phyloP scores from a whole-genome alignment of 805 yeast genomes.

The Sugiyamaella marilandica region DNA sequence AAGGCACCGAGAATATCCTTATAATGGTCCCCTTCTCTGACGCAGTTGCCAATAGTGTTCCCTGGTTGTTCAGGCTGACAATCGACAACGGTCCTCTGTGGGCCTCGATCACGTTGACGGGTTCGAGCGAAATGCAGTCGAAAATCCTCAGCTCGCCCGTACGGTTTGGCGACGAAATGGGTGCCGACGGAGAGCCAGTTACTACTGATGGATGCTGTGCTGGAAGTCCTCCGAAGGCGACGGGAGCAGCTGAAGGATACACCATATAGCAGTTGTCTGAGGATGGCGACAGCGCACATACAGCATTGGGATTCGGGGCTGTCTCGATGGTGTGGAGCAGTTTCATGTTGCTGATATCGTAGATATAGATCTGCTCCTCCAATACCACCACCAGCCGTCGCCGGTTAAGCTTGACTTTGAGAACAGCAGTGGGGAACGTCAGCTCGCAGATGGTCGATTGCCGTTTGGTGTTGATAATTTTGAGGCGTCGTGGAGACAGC shows the following conservation, averaged over 20 bases:
- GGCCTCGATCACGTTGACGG: constrained; percentile 77
- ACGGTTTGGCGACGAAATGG: constrained; percentile 23
- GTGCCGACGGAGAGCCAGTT: constrained; percentile 2
- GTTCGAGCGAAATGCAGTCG: constrained; percentile 69
- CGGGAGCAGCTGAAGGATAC: constrained; percentile 47
- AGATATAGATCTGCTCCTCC: constrained; percentile 76
- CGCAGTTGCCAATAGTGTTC: constrained; percentile 79
- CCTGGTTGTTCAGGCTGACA: constrained; percentile 66
- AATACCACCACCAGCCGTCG: constrained; percentile 74
- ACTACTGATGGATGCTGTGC: constrained; percentile 15
- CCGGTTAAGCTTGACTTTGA: constrained; percentile 72
- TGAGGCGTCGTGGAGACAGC: constrained; percentile 67
- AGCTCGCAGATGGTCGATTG: constrained; percentile 76
- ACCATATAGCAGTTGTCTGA: constrained; percentile 48
- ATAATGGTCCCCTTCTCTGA: constrained; percentile 87
- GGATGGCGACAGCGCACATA: constrained; percentile 35
- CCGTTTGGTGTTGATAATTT: constrained; percentile 78
- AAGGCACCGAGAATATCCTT: constrained; percentile 66
- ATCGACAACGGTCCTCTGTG: constrained; percentile 75
- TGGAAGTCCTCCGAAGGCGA: constrained; percentile 18
- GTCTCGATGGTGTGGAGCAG: constrained; percentile 67
- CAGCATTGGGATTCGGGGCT: constrained; percentile 40
- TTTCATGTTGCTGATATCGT: constrained; percentile 87
- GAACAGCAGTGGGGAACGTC: constrained; percentile 72
- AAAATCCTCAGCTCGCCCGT: constrained; percentile 72